Percentiles rank a stretch among this genome's conserved stretches.
Conservation (phyloP, 2,329 filamentous ascomycete genomes). For the Exophiala dermatitidis region DNA sequence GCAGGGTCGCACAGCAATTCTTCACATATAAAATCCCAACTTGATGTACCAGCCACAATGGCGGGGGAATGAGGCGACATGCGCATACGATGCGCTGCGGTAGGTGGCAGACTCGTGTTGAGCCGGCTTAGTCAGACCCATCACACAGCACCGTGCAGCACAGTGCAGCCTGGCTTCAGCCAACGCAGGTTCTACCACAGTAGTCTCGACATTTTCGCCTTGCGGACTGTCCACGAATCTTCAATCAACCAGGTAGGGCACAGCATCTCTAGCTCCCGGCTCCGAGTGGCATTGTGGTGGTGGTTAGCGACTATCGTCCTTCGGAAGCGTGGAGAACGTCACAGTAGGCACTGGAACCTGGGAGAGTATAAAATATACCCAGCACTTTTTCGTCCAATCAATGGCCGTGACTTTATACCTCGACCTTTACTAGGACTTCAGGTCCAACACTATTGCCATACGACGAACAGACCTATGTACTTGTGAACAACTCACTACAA, state of each 20-base stretch:
- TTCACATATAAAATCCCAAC: not conserved
- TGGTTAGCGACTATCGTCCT: not conserved
- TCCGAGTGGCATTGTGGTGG: not conserved
- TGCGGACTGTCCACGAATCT: too few relatives aligned
- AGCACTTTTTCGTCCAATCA: not conserved
- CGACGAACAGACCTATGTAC: too few relatives aligned
- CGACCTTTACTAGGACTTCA: not conserved
- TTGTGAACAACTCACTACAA: too few relatives aligned
- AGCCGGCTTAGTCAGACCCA: not conserved
- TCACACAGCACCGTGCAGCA: not conserved
- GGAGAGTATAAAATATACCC: too few relatives aligned
- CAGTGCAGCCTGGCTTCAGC: not conserved
- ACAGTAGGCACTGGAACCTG: conserved; percentile 18
- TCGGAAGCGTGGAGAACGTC: conserved; percentile 17
- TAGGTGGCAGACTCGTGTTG: too few relatives aligned
- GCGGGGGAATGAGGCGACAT: conserved; percentile 3
- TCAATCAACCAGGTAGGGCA: too few relatives aligned
- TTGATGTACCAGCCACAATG: conserved; percentile 10
- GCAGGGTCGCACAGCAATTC: too few relatives aligned
- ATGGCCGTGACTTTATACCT: not conserved
- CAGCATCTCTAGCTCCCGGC: too few relatives aligned
- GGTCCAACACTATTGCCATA: too few relatives aligned
- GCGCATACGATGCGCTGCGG: too few relatives aligned
- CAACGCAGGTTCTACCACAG: too few relatives aligned
- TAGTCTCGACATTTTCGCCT: too few relatives aligned